Base-by-base conservation (phyloP, 1,284 basidiomycete species). In the Tremellales sp. region DNA sequence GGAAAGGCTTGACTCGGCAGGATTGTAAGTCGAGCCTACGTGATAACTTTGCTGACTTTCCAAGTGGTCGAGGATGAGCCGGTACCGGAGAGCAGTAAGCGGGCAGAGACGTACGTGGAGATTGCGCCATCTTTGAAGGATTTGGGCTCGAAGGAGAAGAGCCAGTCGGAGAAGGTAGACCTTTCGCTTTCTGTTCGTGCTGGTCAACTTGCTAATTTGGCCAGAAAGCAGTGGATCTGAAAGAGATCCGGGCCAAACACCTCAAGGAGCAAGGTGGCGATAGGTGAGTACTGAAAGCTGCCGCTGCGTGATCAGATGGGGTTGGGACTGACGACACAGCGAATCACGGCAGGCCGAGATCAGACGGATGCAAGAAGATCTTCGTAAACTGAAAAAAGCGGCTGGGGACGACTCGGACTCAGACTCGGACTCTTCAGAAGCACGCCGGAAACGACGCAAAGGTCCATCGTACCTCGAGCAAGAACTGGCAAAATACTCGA, bases 311-410 rank as follows among this genome's bases (percentile, higher is more conserved):
- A 36, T 13, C n/a, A n/a, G n/a, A n/a, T n/a, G n/a, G n/a, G n/a
- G n/a, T n/a, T n/a, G n/a, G n/a, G n/a, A n/a, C 33, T 36, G 33
- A 36, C 33, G 21, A 37, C 4, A 1, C 57, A 89, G 86, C 43
- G 79, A 80, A 27, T 75, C 81, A 8, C 83, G 86, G 23, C 81
- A 84, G 64, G 79, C 82, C 4, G 86, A 93, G 69, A 92, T 96
- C 49, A 85, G 84, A 60, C 83, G 82, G 57, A 87, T 96, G 81
- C 87, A 96, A 70, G 84, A 83, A 3, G 87, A 91, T 46, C 86
- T 97, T 49, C 84, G 87, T 23, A 85, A 82, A 57, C 78, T 92
- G 8, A 79, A 74, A 50, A 73, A 73, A 49, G 58, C 60, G 3
- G 56, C 50, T 2, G 70, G 67, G 1, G 56, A 67, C 10, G 62